These are phyloP conservation scores for Dryas octopetala DNA, from an alignment of 306 rosid genomes.

Conservation along the genomic window DNA sequence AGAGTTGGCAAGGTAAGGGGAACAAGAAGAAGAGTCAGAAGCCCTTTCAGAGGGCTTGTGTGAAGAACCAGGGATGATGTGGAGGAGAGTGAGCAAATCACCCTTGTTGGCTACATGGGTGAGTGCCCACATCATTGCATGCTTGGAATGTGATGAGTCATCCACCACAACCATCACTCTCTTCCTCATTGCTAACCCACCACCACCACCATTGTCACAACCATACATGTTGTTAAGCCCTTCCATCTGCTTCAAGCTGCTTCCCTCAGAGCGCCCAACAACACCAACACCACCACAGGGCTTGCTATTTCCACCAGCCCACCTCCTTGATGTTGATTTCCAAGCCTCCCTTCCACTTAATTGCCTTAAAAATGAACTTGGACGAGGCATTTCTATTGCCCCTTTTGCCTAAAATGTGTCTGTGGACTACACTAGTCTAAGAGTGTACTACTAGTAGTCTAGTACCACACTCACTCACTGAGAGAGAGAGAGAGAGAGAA, in stretches of 20 bases:
- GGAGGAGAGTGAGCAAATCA: slow-evolving; percentile 86
- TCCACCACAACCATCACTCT: slow-evolving; percentile 95
- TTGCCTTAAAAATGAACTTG: slow-evolving; percentile 61
- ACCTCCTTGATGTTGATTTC: slow-evolving; percentile 63
- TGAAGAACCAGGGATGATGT: slow-evolving; percentile 45
- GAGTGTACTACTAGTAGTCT: neutral
- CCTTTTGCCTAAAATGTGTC: slow-evolving; percentile 8
- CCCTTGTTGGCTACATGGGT: slow-evolving; percentile 74
- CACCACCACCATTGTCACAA: slow-evolving; percentile 34
- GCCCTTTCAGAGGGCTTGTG: neutral
- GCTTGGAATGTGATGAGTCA: slow-evolving; percentile 65
- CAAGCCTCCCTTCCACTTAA: slow-evolving; percentile 61
- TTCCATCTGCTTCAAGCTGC: slow-evolving; percentile 56
- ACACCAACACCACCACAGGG: slow-evolving; percentile 23
- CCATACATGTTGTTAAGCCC: slow-evolving; percentile 52
- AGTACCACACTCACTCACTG: neutral
- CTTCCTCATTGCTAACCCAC: slow-evolving; percentile 54
- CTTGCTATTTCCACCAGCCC: slow-evolving; percentile 44
- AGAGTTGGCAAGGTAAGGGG: slow-evolving; percentile 62
- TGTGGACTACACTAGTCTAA: neutral
- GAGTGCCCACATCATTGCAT: slow-evolving; percentile 96
- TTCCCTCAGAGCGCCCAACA: slow-evolving; percentile 29
- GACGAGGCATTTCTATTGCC: slow-evolving; percentile 44
- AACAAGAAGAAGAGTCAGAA: slow-evolving; percentile 39
- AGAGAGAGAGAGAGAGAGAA: neutral